Conservation (phyloP, 106 monocot genomes). For the Iris macrosiphon region DNA sequence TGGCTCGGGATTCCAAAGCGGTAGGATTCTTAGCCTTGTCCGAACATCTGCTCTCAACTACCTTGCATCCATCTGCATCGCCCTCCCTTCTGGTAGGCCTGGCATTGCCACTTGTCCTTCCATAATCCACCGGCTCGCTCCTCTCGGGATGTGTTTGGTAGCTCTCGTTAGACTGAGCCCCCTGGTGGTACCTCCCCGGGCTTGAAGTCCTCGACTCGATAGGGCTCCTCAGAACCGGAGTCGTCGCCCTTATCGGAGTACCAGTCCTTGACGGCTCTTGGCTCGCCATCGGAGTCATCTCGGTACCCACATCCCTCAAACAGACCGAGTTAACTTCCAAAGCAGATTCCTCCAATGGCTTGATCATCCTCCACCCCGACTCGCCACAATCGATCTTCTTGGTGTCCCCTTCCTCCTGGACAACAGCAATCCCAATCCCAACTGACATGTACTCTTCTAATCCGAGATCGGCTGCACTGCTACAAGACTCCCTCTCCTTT, state of each 20-base stretch:
- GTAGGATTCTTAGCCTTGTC: constrained; percentile 2
- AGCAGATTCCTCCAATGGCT: constrained; percentile 22
- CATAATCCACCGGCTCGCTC: constrained; percentile 13
- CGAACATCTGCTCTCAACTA: not conserved
- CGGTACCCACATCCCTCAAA: constrained; percentile 80
- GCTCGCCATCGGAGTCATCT: constrained; percentile 84
- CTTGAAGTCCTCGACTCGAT: constrained; percentile 49
- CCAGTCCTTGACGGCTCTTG: constrained; percentile 64
- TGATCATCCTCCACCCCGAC: constrained; percentile 12
- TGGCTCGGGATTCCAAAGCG: constrained; percentile 52
- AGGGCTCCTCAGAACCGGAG: constrained; percentile 42
- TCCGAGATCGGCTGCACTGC: constrained; percentile 39
- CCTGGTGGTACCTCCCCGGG: constrained; percentile 25
- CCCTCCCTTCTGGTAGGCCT: constrained; percentile 9
- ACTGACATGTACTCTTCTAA: constrained; percentile 14
- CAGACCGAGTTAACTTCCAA: constrained; percentile 35
- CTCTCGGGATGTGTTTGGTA: constrained; percentile 7
- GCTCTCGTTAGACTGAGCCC: constrained; percentile 4
- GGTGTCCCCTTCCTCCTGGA: constrained; percentile 43
- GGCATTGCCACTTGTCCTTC: not conserved
- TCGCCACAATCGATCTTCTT: constrained; percentile 68
- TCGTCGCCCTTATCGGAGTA: constrained; percentile 56
- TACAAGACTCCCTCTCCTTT: constrained; percentile 58
- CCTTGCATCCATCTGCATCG: not conserved
- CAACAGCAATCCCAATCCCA: not conserved